Evolutionary conservation across 2,329 filamentous ascomycete species (phyloP).

Genomic region (Stemphylium beticola): DNA sequence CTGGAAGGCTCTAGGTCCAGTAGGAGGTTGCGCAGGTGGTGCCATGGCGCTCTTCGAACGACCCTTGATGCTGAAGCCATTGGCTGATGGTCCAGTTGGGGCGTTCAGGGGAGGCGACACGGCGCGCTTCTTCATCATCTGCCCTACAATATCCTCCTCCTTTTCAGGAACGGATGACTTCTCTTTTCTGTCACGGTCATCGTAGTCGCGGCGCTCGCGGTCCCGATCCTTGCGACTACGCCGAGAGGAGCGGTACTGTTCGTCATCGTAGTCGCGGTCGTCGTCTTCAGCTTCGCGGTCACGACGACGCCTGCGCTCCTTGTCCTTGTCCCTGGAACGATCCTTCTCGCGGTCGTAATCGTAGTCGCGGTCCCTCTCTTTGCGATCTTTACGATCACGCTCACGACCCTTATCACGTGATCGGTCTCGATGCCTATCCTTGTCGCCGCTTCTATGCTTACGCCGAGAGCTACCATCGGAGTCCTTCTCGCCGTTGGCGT

Average conservation of each 20-base stretch:
- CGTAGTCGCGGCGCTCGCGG: slow-evolving; percentile 33
- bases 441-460: slow-evolving; percentile 48
- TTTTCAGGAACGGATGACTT: slow-evolving; percentile 13
- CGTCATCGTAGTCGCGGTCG: slow-evolving; percentile 47
- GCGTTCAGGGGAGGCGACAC: slow-evolving; percentile 43
- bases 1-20: slow-evolving; percentile 43
- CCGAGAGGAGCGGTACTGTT: slow-evolving; percentile 50
- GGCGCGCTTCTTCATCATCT: slow-evolving; percentile 38
- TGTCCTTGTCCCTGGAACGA: slow-evolving; percentile 44
- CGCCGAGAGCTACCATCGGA: slow-evolving; percentile 41
- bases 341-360: slow-evolving; percentile 43
- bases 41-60: slow-evolving; percentile 34
- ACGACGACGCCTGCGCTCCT: slow-evolving; percentile 58
- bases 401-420: slow-evolving; percentile 43
- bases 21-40: slow-evolving; percentile 45
- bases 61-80: slow-evolving; percentile 55
- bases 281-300: slow-evolving; percentile 52
- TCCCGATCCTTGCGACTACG: slow-evolving; percentile 54
- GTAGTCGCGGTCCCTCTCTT: slow-evolving; percentile 60
- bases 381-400: slow-evolving; percentile 48
- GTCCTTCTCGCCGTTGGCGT: slow-evolving; percentile 36
- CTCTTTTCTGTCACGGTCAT: slow-evolving; percentile 30
- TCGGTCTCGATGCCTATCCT: slow-evolving; percentile 39
- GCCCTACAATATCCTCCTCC: slow-evolving; percentile 33
- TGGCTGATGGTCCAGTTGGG: slow-evolving; percentile 48